Evolutionary conservation across 2,329 filamentous ascomycete species (phyloP).

Genomic region (Aspergillus brasiliensis): DNA sequence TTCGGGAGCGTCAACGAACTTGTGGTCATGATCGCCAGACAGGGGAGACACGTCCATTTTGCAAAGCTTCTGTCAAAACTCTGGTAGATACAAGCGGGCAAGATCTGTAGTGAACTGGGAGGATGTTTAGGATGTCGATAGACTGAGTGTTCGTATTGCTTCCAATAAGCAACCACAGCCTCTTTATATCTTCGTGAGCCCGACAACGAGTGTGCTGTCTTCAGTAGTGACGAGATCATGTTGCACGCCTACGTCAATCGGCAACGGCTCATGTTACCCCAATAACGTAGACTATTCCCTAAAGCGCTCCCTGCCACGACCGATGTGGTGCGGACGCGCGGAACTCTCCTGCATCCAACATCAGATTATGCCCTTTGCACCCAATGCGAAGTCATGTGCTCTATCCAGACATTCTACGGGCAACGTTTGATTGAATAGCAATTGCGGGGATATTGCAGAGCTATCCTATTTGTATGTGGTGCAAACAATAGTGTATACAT

Average conservation of each 20-base stretch:
- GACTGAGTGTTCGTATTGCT: background rate
- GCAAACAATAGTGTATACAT: too few relatives aligned
- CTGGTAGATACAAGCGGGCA: background rate
- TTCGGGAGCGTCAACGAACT: background rate
- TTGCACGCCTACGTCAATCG: too few relatives aligned
- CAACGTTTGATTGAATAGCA: too few relatives aligned
- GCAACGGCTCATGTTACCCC: too few relatives aligned
- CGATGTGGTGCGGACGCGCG: background rate
- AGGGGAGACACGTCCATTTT: background rate
- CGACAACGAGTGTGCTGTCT: too few relatives aligned
- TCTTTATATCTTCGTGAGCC: too few relatives aligned
- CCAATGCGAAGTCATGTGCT: background rate
- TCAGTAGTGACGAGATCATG: too few relatives aligned
- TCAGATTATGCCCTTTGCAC: background rate
- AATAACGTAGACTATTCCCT: too few relatives aligned
- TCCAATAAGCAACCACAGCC: too few relatives aligned
- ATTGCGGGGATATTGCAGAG: too few relatives aligned
- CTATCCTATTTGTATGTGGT: too few relatives aligned
- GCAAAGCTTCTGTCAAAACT: background rate
- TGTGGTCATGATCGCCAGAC: background rate
- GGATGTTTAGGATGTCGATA: background rate
- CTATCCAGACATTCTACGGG: too few relatives aligned
- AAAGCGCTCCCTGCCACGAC: background rate
- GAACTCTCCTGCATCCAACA: background rate
- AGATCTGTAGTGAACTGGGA: background rate